These are phyloP conservation scores for Plasmodium chabaudi DNA, from an alignment of 169 alveolate species.

Conservation along the genomic window DNA sequence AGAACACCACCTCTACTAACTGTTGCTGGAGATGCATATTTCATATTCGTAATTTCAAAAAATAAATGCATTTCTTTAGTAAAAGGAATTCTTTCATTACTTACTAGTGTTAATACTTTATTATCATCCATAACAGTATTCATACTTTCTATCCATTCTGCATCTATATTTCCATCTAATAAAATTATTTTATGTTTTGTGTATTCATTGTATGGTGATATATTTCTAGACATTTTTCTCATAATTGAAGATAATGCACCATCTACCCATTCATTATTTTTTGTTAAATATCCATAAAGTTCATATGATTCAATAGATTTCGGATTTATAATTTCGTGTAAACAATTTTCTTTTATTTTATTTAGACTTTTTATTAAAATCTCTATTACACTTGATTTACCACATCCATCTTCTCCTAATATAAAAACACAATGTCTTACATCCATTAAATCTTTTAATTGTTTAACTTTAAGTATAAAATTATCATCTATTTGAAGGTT, in stretches of 20 bases:
- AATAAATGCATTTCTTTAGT: slow-evolving; percentile 95
- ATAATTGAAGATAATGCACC: slow-evolving; percentile 96
- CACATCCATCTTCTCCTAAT: slow-evolving; percentile 97
- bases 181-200: slow-evolving; percentile 93
- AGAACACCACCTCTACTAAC: slow-evolving; percentile 98
- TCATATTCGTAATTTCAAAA: slow-evolving; percentile 94
- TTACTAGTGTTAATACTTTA: slow-evolving; percentile 94
- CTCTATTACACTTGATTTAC: slow-evolving; percentile 96
- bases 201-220: slow-evolving; percentile 90
- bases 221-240: slow-evolving; percentile 94
- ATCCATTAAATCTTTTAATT: slow-evolving; percentile 91
- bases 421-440: slow-evolving; percentile 97
- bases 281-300: slow-evolving; percentile 95
- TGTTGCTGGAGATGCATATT: slow-evolving; percentile 98
- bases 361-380: slow-evolving; percentile 88
- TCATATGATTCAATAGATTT: slow-evolving; percentile 96
- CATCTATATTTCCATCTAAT: slow-evolving; percentile 98
- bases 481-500: slow-evolving; percentile 70
- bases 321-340: slow-evolving; percentile 95
- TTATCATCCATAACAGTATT: slow-evolving; percentile 98
- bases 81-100: slow-evolving; percentile 96
- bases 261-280: slow-evolving; percentile 97
- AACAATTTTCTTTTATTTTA: slow-evolving; percentile 90
- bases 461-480: slow-evolving; percentile 88
- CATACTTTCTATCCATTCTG: slow-evolving; percentile 98